Evolutionary conservation across 1,284 basidiomycete species (phyloP), one percentile per base, ranked within the genome.

Genomic region (Mycosarcoma maydis): DNA sequence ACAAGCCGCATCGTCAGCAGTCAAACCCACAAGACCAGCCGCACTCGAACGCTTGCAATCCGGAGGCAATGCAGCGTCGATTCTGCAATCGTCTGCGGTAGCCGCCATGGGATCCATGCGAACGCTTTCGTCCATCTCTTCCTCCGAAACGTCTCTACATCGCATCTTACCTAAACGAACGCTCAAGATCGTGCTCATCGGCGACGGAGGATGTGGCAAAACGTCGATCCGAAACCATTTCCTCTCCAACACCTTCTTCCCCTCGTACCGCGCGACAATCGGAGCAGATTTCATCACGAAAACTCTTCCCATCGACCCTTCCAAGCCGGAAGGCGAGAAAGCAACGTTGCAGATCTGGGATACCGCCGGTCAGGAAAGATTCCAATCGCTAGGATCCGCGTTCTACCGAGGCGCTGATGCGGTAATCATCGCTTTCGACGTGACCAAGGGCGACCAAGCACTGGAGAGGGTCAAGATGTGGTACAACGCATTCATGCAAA

Each of bases 351-450:
- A 70, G 23, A 67, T 74, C 30, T 74, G 72, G 72, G 72, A 74
- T 17, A 78, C 77, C 0, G 77, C 77, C 2, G 77, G 77, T 0
- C 77, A 78, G 53, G 77, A 81, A 33, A 59, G 80, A 11, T 81
- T 81, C 47, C 68, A 76, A 38, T 68, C 72, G 20, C 48, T 81
- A 16, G 77, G 78, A 0, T 54, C 64, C 5, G 78, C 77, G 13
- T 78, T 78, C 41, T 78, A 78, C 39, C 32, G 77, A 6, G 77
- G 77, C 23, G 75, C 77, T 3, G 77, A 78, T 48, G 77, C 77
- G 1, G 73, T 74, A 23, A 52, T 78, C 10, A 57, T 78, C 44
- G 58, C 64, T 1, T 67, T 77, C 20, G 77, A 78, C 42, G 48
- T 55, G 11, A 56, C 39, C 13, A 34, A 59, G 10, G 49, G 43